Percentiles rank a stretch among this genome's conserved stretches.
These are phyloP conservation scores for Fragosphaeria purpurea DNA, from an alignment of 2,329 filamentous ascomycete genomes.

Conservation along the genomic window DNA sequence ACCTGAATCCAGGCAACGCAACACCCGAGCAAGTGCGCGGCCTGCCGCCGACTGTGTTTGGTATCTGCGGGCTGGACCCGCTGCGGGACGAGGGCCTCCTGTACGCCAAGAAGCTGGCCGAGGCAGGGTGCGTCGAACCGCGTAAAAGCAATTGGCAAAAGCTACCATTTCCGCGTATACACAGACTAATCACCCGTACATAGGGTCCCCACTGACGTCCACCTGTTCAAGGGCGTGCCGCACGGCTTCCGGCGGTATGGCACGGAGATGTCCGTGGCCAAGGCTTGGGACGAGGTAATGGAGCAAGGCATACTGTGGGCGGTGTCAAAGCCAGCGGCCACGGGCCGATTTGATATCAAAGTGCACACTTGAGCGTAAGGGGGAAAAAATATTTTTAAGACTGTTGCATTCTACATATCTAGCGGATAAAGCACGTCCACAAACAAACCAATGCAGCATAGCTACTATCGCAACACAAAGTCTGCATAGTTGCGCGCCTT, in stretches of 20 bases:
- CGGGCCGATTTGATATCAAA: constrained; percentile 34
- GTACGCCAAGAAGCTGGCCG: constrained; percentile 9
- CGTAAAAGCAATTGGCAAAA: neutral
- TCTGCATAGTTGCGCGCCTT: constrained; percentile 18
- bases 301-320: constrained; percentile 22
- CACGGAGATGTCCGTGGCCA: constrained; percentile 25
- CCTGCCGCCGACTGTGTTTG: constrained; percentile 10
- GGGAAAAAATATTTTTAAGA: too few species aligned
- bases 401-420: neutral
- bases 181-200: constrained; percentile 3
- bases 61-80: constrained; percentile 8
- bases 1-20: constrained; percentile 29
- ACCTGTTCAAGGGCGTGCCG: constrained; percentile 11
- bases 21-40: constrained; percentile 25
- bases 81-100: constrained; percentile 12
- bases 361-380: constrained; percentile 4
- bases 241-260: constrained; percentile 14
- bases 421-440: neutral
- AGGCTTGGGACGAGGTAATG: constrained; percentile 38
- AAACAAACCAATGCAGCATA: neutral
- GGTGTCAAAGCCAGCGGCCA: constrained; percentile 45
- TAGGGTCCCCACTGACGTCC: constrained; percentile 20
- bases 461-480: constrained; percentile 4
- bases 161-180: neutral
- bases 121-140: neutral